These are phyloP conservation scores for Hymenotorrendiella dingleyae DNA, from an alignment of 2,329 filamentous ascomycete genomes.

Conservation along the genomic window DNA sequence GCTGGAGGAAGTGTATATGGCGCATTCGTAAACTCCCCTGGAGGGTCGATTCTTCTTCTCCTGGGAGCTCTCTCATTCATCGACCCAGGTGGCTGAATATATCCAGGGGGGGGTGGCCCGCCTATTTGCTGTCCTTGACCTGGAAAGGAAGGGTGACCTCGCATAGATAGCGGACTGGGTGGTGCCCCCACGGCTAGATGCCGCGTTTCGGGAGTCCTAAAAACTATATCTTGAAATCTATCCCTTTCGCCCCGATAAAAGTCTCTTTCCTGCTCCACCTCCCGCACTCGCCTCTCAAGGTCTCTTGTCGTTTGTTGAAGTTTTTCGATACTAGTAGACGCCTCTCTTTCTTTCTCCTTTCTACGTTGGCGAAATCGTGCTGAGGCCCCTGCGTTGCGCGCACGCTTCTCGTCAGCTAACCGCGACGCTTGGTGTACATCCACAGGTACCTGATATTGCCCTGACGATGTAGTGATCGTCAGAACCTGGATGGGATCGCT, in stretches of 20 bases:
- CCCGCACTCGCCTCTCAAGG: constrained; percentile 47
- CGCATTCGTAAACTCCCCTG: constrained; percentile 25
- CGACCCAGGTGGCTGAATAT: constrained; percentile 11
- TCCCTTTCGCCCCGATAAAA: constrained; percentile 71
- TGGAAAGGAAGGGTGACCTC: constrained; percentile 18
- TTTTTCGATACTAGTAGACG: constrained; percentile 60
- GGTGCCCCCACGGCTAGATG: constrained; percentile 46
- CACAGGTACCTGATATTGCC: constrained; percentile 58
- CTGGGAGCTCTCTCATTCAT: constrained; percentile 25
- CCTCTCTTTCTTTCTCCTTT: constrained; percentile 76
- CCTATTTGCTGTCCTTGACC: constrained; percentile 8
- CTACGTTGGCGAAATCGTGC: constrained; percentile 74
- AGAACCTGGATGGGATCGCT: constrained; percentile 31
- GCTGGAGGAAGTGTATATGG: constrained; percentile 26
- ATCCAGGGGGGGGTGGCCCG: constrained; percentile 13
- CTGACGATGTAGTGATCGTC: constrained; percentile 41
- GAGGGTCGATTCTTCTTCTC: constrained; percentile 27
- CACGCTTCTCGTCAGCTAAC: constrained; percentile 78
- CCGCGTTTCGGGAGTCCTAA: constrained; percentile 51
- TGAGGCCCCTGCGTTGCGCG: constrained; percentile 79
- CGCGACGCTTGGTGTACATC: constrained; percentile 78
- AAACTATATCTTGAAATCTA: constrained; percentile 61
- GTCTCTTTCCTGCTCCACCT: constrained; percentile 57
- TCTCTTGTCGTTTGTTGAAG: constrained; percentile 67
- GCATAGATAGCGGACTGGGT: constrained; percentile 39